Percentiles rank a stretch among this genome's conserved stretches.
Evolutionary conservation across 352 stramenopile genomes (phyloP).

Genomic region (Phytopythium vexans): DNA sequence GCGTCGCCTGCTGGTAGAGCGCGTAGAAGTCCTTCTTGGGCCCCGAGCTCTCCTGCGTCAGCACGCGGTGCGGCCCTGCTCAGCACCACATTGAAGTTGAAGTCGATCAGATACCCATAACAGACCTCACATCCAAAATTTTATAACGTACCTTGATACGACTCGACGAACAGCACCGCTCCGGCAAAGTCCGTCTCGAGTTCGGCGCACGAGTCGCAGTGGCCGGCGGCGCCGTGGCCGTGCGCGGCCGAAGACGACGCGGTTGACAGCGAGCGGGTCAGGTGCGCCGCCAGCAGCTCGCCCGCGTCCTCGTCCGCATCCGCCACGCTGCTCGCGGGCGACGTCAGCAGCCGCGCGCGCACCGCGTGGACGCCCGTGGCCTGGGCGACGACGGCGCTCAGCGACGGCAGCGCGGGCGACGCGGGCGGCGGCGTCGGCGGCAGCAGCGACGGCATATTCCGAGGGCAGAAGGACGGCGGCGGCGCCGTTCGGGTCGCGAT

Average conservation of each 20-base stretch:
- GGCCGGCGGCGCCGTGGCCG: slow-evolving; percentile 11
- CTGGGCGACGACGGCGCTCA: slow-evolving; percentile 45
- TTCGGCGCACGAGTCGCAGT: slow-evolving; percentile 46
- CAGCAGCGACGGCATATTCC: slow-evolving; percentile 37
- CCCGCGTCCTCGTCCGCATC: slow-evolving; percentile 40
- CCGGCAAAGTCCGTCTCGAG: slow-evolving; percentile 72
- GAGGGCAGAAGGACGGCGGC: not conserved
- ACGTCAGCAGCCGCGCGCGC: slow-evolving; percentile 38
- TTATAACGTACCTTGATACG: slow-evolving; percentile 44
- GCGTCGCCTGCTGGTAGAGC: slow-evolving; percentile 72
- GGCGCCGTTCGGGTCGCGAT: not conserved
- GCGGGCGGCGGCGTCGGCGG: slow-evolving; percentile 14
- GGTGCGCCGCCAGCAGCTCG: slow-evolving; percentile 7
- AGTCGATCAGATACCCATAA: slow-evolving; percentile 1
- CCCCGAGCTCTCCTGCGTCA: slow-evolving; percentile 69
- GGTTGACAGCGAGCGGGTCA: slow-evolving; percentile 27
- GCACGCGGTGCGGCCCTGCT: slow-evolving; percentile 63
- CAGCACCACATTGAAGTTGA: not conserved
- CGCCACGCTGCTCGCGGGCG: slow-evolving; percentile 12
- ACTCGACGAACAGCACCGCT: slow-evolving; percentile 77
- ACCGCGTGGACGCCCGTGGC: slow-evolving; percentile 34
- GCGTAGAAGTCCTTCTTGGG: slow-evolving; percentile 80
- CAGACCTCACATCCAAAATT: not conserved
- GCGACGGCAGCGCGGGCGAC: slow-evolving; percentile 11
- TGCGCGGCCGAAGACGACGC: slow-evolving; percentile 21